phyloP scores from a whole-genome alignment of 73 alveolate species.

The Symbiodinium pilosum region DNA sequence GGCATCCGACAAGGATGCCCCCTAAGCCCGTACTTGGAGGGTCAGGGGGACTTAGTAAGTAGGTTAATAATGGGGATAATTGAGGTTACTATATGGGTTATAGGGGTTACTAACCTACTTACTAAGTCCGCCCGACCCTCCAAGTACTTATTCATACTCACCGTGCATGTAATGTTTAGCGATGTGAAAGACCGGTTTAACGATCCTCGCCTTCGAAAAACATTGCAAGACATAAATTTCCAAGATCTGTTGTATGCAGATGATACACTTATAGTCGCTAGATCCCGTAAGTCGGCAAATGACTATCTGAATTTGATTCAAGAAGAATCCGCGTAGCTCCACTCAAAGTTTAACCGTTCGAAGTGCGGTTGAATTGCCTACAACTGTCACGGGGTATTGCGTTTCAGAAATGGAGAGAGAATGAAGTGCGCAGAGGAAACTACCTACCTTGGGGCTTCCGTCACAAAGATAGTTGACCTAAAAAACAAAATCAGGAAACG shows the following conservation, averaged over 20 bases:
- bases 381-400: not conserved
- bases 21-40: not conserved
- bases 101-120: too few species aligned
- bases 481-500: not conserved
- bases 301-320: not conserved
- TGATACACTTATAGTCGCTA: not conserved
- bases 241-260: not conserved
- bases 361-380: not conserved
- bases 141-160: constrained; percentile 6
- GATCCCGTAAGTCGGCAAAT: not conserved
- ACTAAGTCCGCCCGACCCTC: too few species aligned
- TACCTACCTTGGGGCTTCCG: not conserved
- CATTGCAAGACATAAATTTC: not conserved
- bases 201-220: not conserved
- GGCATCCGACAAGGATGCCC: constrained; percentile 51
- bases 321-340: not conserved
- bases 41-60: too few species aligned
- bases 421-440: not conserved
- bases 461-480: not conserved
- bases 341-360: not conserved
- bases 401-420: not conserved
- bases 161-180: not conserved
- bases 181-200: not conserved
- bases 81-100: too few species aligned
- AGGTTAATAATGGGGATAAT: too few species aligned